A percentile compares a stretch with the other conserved stretches of the same genome.
These are phyloP conservation scores for Candida alai DNA, from an alignment of 805 yeast species.

Conservation along the genomic window DNA sequence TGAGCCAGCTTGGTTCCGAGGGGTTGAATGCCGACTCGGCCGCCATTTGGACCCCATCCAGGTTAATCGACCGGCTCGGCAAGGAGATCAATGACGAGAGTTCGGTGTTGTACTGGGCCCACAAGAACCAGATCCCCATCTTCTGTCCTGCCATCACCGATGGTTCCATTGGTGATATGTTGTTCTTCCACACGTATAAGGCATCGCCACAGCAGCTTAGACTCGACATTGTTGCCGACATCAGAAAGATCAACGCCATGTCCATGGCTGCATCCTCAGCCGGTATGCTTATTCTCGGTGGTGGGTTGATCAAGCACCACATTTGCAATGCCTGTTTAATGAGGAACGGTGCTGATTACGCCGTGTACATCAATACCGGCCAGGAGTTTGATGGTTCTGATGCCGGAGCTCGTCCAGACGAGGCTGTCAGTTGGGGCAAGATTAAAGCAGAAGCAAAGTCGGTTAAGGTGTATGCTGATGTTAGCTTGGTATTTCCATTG, in stretches of 20 bases:
- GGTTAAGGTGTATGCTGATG: conserved; percentile 94
- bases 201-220: conserved; percentile 86
- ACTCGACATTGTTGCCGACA: conserved; percentile 91
- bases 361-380: conserved; percentile 95
- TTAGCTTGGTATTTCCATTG: conserved; percentile 89
- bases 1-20: conserved; percentile 45
- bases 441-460: conserved; percentile 90
- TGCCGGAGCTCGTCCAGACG: conserved; percentile 99
- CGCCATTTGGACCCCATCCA: conserved; percentile 92
- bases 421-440: conserved; percentile 98
- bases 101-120: conserved; percentile 96
- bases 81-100: conserved; percentile 92
- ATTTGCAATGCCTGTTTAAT: conserved; percentile 96
- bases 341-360: conserved; percentile 99
- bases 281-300: conserved; percentile 95
- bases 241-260: conserved; percentile 84
- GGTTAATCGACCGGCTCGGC: conserved; percentile 87
- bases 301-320: conserved; percentile 95
- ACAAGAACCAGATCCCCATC: conserved; percentile 91
- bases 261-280: conserved; percentile 93
- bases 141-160: conserved; percentile 98
- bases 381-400: conserved; percentile 99
- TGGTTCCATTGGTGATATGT: conserved; percentile 98
- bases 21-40: conserved; percentile 59
- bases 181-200: conserved; percentile 96